phyloP scores from a whole-genome alignment of 257 asterid genomes.

The Ilex asprella region DNA sequence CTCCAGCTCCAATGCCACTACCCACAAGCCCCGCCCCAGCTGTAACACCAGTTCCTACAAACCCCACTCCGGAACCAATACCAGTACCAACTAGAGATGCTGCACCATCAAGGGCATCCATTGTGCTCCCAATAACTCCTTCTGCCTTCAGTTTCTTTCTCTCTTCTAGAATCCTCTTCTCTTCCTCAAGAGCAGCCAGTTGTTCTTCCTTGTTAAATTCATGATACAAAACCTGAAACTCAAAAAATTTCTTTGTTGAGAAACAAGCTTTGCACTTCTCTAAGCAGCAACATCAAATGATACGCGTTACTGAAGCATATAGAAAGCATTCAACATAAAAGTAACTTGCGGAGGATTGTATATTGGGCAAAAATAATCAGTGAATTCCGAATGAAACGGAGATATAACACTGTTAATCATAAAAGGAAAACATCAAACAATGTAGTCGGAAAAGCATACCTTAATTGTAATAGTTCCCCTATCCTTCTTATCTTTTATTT shows the following conservation, averaged over 20 bases:
- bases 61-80: constrained; percentile 26
- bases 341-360: no score
- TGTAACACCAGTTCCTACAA: constrained; percentile 38
- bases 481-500: constrained; percentile 85
- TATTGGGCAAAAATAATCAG: no score
- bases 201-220: constrained; percentile 88
- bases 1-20: constrained; percentile 72
- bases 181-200: constrained; percentile 73
- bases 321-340: no score
- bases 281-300: no score
- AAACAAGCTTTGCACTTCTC: no score
- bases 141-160: constrained; percentile 87
- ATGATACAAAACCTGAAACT: constrained; percentile 65
- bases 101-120: constrained; percentile 92
- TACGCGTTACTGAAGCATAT: no score
- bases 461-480: constrained; percentile 67
- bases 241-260: neutral
- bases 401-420: no score
- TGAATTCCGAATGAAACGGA: no score
- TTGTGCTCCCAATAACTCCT: constrained; percentile 88
- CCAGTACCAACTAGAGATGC: constrained; percentile 64
- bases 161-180: constrained; percentile 71
- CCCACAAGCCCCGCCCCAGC: constrained; percentile 67
- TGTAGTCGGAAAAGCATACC: constrained; percentile 25
- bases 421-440: neutral